A percentile compares a stretch with the other conserved stretches of the same genome.
These are phyloP conservation scores for Ochromonas danica DNA, from an alignment of 108 stramenopile genomes.

Conservation along the genomic window DNA sequence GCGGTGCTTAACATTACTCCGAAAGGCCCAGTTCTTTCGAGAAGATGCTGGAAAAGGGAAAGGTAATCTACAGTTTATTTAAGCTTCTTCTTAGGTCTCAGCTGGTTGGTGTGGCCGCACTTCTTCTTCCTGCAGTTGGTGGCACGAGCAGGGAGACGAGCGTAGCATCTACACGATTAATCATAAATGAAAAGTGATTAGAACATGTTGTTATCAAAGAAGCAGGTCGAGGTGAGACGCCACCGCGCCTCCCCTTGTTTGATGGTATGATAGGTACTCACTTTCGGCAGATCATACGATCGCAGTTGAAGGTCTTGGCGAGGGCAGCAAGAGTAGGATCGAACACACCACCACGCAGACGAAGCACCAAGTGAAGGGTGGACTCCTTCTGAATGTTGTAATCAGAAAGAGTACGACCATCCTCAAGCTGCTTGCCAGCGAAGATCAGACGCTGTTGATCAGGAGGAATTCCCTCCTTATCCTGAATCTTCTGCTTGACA, in stretches of 20 bases:
- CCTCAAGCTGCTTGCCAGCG: slow-evolving; percentile 86
- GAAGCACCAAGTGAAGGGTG: slow-evolving; percentile 60
- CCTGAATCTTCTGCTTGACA: slow-evolving; percentile 98
- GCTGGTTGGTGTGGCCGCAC: slow-evolving; percentile 98
- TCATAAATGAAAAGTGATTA: not conserved
- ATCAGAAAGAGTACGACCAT: slow-evolving; percentile 67
- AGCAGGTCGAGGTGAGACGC: not conserved
- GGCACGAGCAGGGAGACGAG: slow-evolving; percentile 97
- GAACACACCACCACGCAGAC: slow-evolving; percentile 59
- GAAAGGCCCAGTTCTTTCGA: no score
- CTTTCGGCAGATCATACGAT: slow-evolving; percentile 67
- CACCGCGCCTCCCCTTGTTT: not conserved
- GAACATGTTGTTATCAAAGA: not conserved
- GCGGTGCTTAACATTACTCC: no score
- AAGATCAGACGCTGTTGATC: slow-evolving; percentile 94
- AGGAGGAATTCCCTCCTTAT: slow-evolving; percentile 97
- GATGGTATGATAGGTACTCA: no score
- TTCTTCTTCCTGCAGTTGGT: slow-evolving; percentile 99
- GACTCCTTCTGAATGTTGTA: slow-evolving; percentile 77
- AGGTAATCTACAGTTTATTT: no score
- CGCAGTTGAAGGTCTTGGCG: slow-evolving; percentile 98
- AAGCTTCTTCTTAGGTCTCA: slow-evolving; percentile 99
- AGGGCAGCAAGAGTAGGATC: slow-evolving; percentile 93
- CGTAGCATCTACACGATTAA: slow-evolving; percentile 76
- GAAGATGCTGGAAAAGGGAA: no score